Conservation (phyloP, 805 yeast genomes). For the Kodamaea leandrae region DNA sequence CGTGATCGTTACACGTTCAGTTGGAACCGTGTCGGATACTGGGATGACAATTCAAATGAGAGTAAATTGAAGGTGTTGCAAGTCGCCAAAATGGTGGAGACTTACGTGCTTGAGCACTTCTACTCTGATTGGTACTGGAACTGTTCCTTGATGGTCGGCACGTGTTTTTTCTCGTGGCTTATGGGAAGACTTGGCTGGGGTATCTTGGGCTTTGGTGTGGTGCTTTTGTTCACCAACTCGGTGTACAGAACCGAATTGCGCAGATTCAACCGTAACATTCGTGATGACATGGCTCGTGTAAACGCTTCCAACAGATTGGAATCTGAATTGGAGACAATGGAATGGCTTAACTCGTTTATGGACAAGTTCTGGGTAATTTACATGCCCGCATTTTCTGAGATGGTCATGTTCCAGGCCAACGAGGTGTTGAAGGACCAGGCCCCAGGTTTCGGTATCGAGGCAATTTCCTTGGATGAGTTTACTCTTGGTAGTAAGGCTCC, state of each 20-base stretch:
- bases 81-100: slow-evolving; percentile 42
- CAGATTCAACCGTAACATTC: slow-evolving; percentile 67
- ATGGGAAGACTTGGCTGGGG: slow-evolving; percentile 65
- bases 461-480: slow-evolving; percentile 68
- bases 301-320: slow-evolving; percentile 63
- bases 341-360: slow-evolving; percentile 75
- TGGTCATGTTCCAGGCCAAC: slow-evolving; percentile 69
- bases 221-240: slow-evolving; percentile 59
- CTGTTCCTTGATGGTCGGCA: slow-evolving; percentile 59
- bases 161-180: slow-evolving; percentile 70
- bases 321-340: slow-evolving; percentile 66
- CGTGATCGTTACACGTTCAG: slow-evolving; percentile 30
- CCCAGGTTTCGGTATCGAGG: slow-evolving; percentile 82
- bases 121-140: slow-evolving; percentile 74
- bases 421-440: slow-evolving; percentile 65
- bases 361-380: slow-evolving; percentile 85
- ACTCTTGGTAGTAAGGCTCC: slow-evolving; percentile 83
- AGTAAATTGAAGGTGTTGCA: slow-evolving; percentile 28
- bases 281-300: slow-evolving; percentile 73
- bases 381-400: slow-evolving; percentile 80
- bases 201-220: slow-evolving; percentile 57
- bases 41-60: slow-evolving; percentile 24
- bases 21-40: slow-evolving; percentile 41
- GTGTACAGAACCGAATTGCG: slow-evolving; percentile 72
- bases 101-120: slow-evolving; percentile 65